phyloP scores from a whole-genome alignment of 805 yeast genomes.

The Cyberlindnera lachancei region DNA sequence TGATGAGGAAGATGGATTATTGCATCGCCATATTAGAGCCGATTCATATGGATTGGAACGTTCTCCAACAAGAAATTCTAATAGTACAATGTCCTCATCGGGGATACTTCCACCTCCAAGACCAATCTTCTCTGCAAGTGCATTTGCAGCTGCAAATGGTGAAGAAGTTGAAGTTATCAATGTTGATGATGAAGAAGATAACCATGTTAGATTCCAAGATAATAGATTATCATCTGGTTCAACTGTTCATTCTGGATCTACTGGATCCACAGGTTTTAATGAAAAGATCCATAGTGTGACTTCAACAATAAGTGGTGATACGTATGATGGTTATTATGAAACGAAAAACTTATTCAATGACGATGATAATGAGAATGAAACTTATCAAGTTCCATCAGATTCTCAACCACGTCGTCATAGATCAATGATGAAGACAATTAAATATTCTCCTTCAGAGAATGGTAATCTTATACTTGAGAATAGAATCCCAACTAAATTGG shows the following conservation, averaged over 20 bases:
- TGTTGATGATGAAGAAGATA: conserved; percentile 13
- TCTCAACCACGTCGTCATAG: conserved; percentile 56
- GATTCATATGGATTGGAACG: conserved; percentile 21
- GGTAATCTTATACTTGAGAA: conserved; percentile 89
- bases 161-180: conserved; percentile 8
- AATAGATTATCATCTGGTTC: conserved; percentile 27
- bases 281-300: conserved; percentile 16
- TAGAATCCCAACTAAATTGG: conserved; percentile 86
- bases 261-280: conserved; percentile 11
- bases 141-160: conserved; percentile 50
- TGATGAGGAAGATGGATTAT: conserved; percentile 9
- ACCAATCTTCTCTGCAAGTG: conserved; percentile 56
- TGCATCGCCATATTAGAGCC: background rate
- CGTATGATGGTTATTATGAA: conserved; percentile 29
- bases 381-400: conserved; percentile 29
- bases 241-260: conserved; percentile 15
- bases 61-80: conserved; percentile 29
- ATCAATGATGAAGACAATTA: conserved; percentile 54
- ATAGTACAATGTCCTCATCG: conserved; percentile 25
- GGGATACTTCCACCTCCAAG: conserved; percentile 55
- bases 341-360: no score
- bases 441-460: conserved; percentile 63
- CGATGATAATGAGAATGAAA: conserved; percentile 39
- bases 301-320: conserved; percentile 26
- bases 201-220: no score